phyloP scores from a whole-genome alignment of 2,329 filamentous ascomycete genomes.

The Sporothrix schenckii region DNA sequence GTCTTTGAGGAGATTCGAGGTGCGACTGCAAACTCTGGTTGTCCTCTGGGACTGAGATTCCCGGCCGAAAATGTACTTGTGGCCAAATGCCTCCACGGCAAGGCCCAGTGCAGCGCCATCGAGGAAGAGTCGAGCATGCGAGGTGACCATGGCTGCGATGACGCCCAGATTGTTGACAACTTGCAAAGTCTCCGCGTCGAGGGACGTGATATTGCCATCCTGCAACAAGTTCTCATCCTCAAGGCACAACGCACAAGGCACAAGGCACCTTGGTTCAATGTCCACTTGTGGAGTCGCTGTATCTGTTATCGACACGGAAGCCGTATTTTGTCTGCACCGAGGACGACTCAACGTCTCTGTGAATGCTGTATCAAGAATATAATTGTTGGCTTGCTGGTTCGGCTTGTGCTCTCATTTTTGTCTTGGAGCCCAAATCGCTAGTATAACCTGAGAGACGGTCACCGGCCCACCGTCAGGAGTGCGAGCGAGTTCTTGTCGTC shows the following conservation, averaged over 20 bases:
- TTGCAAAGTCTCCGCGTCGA: constrained; percentile 65
- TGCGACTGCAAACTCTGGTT: too few species aligned
- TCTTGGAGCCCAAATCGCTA: too few species aligned
- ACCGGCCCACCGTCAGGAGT: too few species aligned
- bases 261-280: constrained; percentile 73
- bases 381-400: too few species aligned
- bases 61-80: constrained; percentile 71
- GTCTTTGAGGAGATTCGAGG: constrained; percentile 37
- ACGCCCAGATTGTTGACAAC: constrained; percentile 64
- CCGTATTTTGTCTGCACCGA: constrained; percentile 52
- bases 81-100: constrained; percentile 58
- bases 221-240: constrained; percentile 72
- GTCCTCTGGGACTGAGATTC: too few species aligned
- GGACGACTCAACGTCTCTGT: constrained; percentile 60
- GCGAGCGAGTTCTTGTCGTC: too few species aligned
- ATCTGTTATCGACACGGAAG: constrained; percentile 50
- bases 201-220: constrained; percentile 69
- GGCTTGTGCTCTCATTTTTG: too few species aligned
- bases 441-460: too few species aligned
- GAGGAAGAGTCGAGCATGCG: constrained; percentile 79
- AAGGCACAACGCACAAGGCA: constrained; percentile 65
- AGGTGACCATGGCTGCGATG: constrained; percentile 71
- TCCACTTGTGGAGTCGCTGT: constrained; percentile 61
- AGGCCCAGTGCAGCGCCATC: constrained; percentile 73
- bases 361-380: constrained; percentile 47